Conservation (phyloP, 345 rosid species). For the Gossypium mustelinum region DNA sequence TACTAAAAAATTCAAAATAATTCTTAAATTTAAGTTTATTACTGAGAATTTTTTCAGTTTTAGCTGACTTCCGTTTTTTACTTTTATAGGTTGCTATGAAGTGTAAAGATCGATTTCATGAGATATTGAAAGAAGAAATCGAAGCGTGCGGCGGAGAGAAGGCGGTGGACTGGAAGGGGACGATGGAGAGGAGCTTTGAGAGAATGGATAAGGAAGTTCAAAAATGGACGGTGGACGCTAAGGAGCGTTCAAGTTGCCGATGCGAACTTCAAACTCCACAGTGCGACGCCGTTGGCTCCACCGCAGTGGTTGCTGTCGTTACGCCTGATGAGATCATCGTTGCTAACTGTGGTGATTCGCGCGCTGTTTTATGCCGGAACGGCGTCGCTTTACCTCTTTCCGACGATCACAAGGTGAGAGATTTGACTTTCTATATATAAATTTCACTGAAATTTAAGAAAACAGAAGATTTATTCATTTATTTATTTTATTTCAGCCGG, state of each 20-base stretch:
- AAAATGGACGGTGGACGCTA: conserved; percentile 20
- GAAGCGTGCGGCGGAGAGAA: conserved; percentile 14
- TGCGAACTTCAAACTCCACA: conserved; percentile 65
- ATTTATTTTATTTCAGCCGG: conserved; percentile 41
- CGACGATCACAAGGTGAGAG: conserved; percentile 56
- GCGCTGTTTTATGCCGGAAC: conserved; percentile 60
- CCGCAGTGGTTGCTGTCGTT: conserved; percentile 59
- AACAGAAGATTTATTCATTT: background rate
- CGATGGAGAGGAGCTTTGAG: conserved; percentile 45
- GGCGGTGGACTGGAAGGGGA: conserved; percentile 44
- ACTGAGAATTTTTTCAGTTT: background rate
- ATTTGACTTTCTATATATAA: no score
- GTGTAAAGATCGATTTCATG: conserved; percentile 60
- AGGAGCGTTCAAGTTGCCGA: conserved; percentile 32
- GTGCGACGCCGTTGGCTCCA: conserved; percentile 71
- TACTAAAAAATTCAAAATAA: conserved; percentile 18
- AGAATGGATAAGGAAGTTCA: conserved; percentile 54
- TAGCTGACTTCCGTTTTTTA: no score
- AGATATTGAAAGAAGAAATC: conserved; percentile 49
- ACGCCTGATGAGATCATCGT: conserved; percentile 49
- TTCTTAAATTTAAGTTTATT: background rate
- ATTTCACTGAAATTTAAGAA: background rate
- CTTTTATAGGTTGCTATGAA: conserved; percentile 49
- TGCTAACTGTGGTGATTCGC: conserved; percentile 73
- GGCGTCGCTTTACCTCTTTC: conserved; percentile 59